phyloP scores from a whole-genome alignment of 257 asterid genomes.

The Misopates orontium region DNA sequence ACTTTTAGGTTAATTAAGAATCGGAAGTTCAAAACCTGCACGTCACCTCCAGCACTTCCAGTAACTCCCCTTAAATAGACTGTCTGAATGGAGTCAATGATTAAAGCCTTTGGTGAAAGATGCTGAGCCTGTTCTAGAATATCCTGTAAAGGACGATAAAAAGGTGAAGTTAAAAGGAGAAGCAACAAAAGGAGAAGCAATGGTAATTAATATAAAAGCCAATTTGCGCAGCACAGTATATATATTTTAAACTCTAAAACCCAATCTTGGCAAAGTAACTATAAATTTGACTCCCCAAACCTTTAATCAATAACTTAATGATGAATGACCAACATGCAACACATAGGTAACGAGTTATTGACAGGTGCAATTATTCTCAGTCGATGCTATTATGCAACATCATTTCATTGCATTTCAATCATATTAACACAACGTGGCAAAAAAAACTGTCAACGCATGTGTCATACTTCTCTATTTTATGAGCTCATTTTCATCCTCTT shows the following conservation, averaged over 20 bases:
- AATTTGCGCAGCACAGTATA: neutral
- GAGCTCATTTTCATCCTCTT: slow-evolving; percentile 9
- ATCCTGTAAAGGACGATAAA: slow-evolving; percentile 56
- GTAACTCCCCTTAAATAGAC: slow-evolving; percentile 73
- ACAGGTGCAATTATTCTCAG: neutral
- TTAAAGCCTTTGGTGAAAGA: slow-evolving; percentile 64
- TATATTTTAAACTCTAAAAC: neutral
- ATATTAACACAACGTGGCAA: neutral
- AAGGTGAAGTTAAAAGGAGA: slow-evolving; percentile 11
- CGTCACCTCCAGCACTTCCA: slow-evolving; percentile 80
- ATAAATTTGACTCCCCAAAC: slow-evolving; percentile 17
- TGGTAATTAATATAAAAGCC: neutral
- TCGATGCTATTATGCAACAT: neutral
- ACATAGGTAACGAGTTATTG: neutral
- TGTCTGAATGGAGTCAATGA: slow-evolving; percentile 95
- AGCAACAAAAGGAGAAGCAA: slow-evolving; percentile 8
- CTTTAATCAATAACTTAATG: slow-evolving; percentile 2
- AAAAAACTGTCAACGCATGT: neutral
- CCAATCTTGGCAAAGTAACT: neutral
- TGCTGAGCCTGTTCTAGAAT: slow-evolving; percentile 69
- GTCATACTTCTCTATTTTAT: neutral
- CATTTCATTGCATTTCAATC: neutral
- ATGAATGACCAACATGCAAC: slow-evolving; percentile 1
- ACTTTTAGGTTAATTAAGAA: slow-evolving; percentile 18
- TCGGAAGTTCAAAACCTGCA: slow-evolving; percentile 57